A percentile compares a stretch with the other conserved stretches of the same genome.
phyloP scores from a whole-genome alignment of 78 protist genomes.

The Goniomonas avonlea region DNA sequence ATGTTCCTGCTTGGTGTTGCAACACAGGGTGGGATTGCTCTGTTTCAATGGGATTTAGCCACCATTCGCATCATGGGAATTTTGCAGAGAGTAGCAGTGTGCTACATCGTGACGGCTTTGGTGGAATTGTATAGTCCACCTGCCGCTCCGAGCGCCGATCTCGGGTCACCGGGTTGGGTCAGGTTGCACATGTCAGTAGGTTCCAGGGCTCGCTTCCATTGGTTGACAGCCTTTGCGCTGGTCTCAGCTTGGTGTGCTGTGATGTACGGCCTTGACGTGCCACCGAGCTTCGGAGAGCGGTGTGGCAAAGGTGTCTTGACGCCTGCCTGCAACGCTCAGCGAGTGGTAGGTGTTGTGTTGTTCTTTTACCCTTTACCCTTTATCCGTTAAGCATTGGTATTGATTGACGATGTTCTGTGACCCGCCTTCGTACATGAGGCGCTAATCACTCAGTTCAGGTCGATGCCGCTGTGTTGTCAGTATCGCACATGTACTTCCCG shows the following conservation, averaged over 20 bases:
- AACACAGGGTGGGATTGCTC: not conserved
- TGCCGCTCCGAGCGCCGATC: not conserved
- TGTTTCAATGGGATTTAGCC: not conserved
- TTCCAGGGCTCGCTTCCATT: no score
- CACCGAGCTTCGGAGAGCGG: no score
- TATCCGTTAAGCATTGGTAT: no score
- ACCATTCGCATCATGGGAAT: not conserved
- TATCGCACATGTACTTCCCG: no score
- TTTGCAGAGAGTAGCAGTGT: not conserved
- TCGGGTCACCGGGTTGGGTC: not conserved
- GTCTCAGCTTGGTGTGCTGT: no score
- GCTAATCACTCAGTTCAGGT: no score
- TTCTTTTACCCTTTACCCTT: no score
- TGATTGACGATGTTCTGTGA: no score
- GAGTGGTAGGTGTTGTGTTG: no score
- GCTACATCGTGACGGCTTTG: not conserved
- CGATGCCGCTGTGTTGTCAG: no score
- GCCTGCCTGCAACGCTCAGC: slow-evolving; percentile 10
- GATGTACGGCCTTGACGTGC: not conserved
- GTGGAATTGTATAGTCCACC: not conserved
- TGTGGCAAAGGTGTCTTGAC: not conserved
- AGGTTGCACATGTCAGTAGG: not conserved
- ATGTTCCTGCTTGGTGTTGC: not conserved
- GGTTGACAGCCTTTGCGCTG: no score
- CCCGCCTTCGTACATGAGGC: no score